Evolutionary conservation across 345 rosid genomes (phyloP), one percentile per base, ranked within the genome.

Genomic region (Hibiscus syriacus): DNA sequence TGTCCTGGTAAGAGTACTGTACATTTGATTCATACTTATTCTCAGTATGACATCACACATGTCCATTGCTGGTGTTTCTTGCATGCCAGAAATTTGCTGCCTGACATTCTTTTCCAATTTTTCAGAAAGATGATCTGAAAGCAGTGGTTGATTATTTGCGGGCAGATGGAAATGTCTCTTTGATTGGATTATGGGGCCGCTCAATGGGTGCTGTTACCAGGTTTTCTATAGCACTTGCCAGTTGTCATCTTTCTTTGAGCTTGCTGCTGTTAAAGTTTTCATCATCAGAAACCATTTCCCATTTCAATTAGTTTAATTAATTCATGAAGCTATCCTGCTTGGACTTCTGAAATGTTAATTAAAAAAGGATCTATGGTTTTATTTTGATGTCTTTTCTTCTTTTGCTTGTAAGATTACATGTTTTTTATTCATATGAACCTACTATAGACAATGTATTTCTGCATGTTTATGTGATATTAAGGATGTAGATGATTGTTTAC

Each of bases 151-250:
- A 90, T 80, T 83, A 78, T 78, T 68, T 90, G 72, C 86, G 96
- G 67, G 85, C 83, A 62, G 95, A 90, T 80, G 96, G 88, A 82
- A 87, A 85, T 75, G 83, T 90, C 72, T 88, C 98, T 73, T 74
- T 92, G 84, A 90, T 92, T 72, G 95, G 91, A 49, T 80, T 92
- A 72, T 92, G 98, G 96, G 98, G 98, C 54, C 92, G 92, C 53
- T 90, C 98, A 72, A 90, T 90, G 98, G 98, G 96, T 55, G 90
- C 98, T 55, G 96, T 87, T 62, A 86, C 98, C 62, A 90, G 96
- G 98, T 90, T 70, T 19, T 71, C 69, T 39, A 73, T 30, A 58
- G 39, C 58, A 66, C 67, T 76, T 56, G 26, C 1, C 49, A 45
- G 4, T 45, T 45, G 3, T 32, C 34, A 45, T 70, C 39, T 49